Percentiles rank a stretch among this genome's conserved stretches.
Evolutionary conservation across 116 monocot genomes (phyloP).

Genomic region (Iris pallida): DNA sequence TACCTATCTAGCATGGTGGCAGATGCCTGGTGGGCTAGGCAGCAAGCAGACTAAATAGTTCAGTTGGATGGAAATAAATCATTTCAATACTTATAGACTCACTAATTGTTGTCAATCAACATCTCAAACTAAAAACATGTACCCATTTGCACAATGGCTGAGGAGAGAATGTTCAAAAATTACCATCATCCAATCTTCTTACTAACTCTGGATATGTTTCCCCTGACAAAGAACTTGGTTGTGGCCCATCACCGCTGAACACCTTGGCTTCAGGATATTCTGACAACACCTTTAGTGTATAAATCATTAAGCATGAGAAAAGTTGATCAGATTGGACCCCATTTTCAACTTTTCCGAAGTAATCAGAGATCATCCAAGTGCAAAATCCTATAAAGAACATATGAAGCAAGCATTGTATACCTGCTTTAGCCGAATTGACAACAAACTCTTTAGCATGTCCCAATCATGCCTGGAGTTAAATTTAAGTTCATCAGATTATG

Average conservation of each 20-base stretch:
- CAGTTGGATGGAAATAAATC: too few species aligned
- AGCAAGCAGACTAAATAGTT: too few species aligned
- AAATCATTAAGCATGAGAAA: constrained; percentile 17
- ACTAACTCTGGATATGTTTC: constrained; percentile 67
- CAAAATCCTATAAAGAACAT: too few species aligned
- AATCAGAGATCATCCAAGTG: too few species aligned
- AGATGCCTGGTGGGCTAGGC: too few species aligned
- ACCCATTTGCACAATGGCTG: background rate
- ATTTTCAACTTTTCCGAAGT: too few species aligned
- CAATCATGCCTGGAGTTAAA: constrained; percentile 74
- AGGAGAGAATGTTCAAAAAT: constrained; percentile 2
- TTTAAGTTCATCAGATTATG: too few species aligned
- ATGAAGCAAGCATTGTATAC: constrained; percentile 29
- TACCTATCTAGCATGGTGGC: too few species aligned
- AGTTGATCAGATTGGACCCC: background rate
- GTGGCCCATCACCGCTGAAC: constrained; percentile 21
- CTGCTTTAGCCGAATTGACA: constrained; percentile 82
- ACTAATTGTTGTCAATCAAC: too few species aligned
- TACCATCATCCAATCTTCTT: constrained; percentile 83
- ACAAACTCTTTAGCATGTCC: constrained; percentile 64
- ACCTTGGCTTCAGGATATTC: constrained; percentile 69
- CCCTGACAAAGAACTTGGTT: constrained; percentile 40
- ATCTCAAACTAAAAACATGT: too few species aligned
- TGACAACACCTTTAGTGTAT: constrained; percentile 53
- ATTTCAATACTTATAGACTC: too few species aligned